Percentiles rank a stretch among this genome's conserved stretches.
Evolutionary conservation across 768 basidiomycete genomes (phyloP).

Genomic region (Mycena leptocephala): DNA sequence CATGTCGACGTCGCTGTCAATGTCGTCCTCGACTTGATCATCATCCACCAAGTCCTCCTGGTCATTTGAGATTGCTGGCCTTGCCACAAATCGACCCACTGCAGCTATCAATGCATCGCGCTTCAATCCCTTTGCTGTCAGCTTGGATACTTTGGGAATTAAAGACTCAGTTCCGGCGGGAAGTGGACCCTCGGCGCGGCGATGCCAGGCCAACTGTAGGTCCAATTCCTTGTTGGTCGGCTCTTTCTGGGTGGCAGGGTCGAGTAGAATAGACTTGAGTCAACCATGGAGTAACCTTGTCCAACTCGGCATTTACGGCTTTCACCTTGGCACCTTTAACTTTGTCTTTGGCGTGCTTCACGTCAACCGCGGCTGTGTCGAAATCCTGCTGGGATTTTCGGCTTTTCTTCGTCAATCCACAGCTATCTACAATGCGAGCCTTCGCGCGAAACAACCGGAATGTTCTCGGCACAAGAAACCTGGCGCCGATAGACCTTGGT

Average conservation of each 20-base stretch:
- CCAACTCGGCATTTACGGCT: not conserved
- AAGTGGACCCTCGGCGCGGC: not conserved
- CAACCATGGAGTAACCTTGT: not conserved
- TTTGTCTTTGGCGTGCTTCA: not conserved
- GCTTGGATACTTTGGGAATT: not conserved
- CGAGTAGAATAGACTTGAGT: not conserved
- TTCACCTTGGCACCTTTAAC: not conserved
- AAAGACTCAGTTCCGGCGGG: not conserved
- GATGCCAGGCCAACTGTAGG: slow-evolving; percentile 4
- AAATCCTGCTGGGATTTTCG: not conserved
- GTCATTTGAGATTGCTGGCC: no score
- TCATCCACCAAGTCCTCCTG: no score
- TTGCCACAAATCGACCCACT: no score
- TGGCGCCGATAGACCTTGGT: not conserved
- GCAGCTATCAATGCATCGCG: not conserved
- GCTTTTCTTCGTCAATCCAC: not conserved
- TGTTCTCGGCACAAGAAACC: not conserved
- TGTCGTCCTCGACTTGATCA: no score
- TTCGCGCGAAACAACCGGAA: not conserved
- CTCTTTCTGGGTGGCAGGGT: not conserved
- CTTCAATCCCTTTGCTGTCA: not conserved
- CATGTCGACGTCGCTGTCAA: no score
- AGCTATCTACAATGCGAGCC: not conserved
- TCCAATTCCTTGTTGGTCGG: not conserved
- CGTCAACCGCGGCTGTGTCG: not conserved